Evolutionary conservation across 2,329 filamentous ascomycete species (phyloP), one percentile per base, ranked within the genome.

Genomic region (Aureobasidium sp.): DNA sequence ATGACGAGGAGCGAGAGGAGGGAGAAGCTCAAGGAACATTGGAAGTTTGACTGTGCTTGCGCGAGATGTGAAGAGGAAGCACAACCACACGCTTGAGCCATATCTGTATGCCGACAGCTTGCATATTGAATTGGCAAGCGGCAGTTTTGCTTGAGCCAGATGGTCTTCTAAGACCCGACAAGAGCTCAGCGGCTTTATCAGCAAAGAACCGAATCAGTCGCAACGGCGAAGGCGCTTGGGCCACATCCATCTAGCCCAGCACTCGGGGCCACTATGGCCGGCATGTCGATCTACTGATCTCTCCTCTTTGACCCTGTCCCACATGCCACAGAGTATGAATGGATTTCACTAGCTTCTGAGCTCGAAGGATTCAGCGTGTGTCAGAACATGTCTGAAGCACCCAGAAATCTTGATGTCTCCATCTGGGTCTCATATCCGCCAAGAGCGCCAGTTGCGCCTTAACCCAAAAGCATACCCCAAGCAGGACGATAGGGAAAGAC

Each of bases 1-100:
- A 55, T 77, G 69, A 68, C 66, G 47, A 64, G 73, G 6, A 68
- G 62, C 3, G 72, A 74, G 66, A 70, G 78, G 62, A 74, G 74
- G 68, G 59, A 64, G 62, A 70, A 70, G 50, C 66, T 79, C 67
- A 70, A 68, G 63, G 68, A 70, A 56, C 74, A 73, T 39, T 80
- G 78, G 78, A 78, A 74, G 0, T 80, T 80, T 69, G 70, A 73
- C 7, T 80, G 78, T 69, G 69, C 57, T 46, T 80, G 78, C 68
- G 67, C 65, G 57, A 70, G 71, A 56, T 80, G 78, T 68, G n/a
- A 37, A 5, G 8, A 50, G 27, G 56, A 59, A 36, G 36, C 9
- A 3, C 27, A 44, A 26, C 29, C 15, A 29, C 15, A 13, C 36
- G 10, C 15, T 9, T 34, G 48, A 37, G 20, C 20, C 5, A 12